phyloP scores from a whole-genome alignment of 306 rosid species.

The Gleditsia sinensis region DNA sequence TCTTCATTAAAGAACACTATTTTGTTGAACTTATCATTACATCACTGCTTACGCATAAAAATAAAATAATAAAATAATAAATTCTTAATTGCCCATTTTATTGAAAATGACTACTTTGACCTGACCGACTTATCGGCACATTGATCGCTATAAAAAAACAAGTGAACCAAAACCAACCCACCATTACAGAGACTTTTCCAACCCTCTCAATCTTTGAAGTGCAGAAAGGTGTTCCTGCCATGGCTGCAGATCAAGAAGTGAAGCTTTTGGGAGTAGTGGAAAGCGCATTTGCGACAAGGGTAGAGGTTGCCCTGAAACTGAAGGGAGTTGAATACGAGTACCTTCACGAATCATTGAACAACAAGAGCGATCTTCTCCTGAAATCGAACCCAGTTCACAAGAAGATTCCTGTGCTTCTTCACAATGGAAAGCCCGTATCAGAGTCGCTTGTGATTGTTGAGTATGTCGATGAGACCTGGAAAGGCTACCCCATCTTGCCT shows the following conservation, averaged over 20 bases:
- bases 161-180: too few species aligned
- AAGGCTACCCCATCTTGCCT: constrained; percentile 33
- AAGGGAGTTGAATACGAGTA: constrained; percentile 50
- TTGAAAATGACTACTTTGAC: too few species aligned
- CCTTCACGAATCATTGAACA: constrained; percentile 44
- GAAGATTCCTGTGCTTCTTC: constrained; percentile 63
- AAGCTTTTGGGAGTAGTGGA: constrained; percentile 25
- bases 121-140: too few species aligned
- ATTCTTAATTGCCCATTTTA: too few species aligned
- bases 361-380: constrained; percentile 55
- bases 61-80: too few species aligned
- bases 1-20: too few species aligned
- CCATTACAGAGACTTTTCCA: too few species aligned
- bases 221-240: not conserved
- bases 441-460: constrained; percentile 63
- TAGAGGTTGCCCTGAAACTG: constrained; percentile 41
- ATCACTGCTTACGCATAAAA: too few species aligned
- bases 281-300: constrained; percentile 42
- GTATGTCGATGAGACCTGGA: constrained; percentile 63
- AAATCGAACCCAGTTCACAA: constrained; percentile 58
- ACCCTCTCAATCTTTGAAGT: too few species aligned
- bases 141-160: too few species aligned
- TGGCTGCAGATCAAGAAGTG: constrained; percentile 31
- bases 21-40: too few species aligned
- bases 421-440: constrained; percentile 42